Conservation (phyloP, 306 rosid species). For the Pterocarpus santalinus region DNA sequence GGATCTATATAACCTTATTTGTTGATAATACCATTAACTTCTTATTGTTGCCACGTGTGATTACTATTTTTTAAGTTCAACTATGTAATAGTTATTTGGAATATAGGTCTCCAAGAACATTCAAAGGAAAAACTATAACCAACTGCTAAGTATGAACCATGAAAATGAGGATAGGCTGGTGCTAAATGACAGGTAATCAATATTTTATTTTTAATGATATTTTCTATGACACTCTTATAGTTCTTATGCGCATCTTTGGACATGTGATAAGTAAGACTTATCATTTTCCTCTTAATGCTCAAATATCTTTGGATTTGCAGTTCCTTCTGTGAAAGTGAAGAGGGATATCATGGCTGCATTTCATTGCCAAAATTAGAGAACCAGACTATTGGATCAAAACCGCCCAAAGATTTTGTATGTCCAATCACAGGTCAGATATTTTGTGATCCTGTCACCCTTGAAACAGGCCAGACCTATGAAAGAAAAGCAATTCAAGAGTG, state of each 20-base stretch:
- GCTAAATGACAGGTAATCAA: constrained; percentile 67
- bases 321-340: constrained; percentile 65
- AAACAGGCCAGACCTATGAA: constrained; percentile 96
- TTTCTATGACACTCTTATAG: constrained; percentile 9
- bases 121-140: constrained; percentile 51
- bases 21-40: constrained; percentile 7
- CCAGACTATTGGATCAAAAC: constrained; percentile 57
- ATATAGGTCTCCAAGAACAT: constrained; percentile 57
- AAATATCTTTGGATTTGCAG: constrained; percentile 60
- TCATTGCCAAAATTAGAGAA: constrained; percentile 65
- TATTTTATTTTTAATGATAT: constrained; percentile 2
- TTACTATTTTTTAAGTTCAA: constrained; percentile 43
- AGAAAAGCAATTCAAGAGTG: constrained; percentile 94
- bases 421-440: constrained; percentile 90
- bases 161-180: constrained; percentile 55
- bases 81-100: constrained; percentile 41
- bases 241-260: constrained; percentile 24
- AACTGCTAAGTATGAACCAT: constrained; percentile 47
- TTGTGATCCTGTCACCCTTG: constrained; percentile 92
- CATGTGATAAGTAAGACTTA: constrained; percentile 26
- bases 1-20: constrained; percentile 20
- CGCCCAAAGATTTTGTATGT: constrained; percentile 92
- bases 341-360: constrained; percentile 64
- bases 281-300: constrained; percentile 15
- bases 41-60: constrained; percentile 18